Percentiles rank a stretch among this genome's conserved stretches.
These are phyloP conservation scores for Asterophora parasitica DNA, from an alignment of 768 basidiomycete genomes.

Conservation along the genomic window DNA sequence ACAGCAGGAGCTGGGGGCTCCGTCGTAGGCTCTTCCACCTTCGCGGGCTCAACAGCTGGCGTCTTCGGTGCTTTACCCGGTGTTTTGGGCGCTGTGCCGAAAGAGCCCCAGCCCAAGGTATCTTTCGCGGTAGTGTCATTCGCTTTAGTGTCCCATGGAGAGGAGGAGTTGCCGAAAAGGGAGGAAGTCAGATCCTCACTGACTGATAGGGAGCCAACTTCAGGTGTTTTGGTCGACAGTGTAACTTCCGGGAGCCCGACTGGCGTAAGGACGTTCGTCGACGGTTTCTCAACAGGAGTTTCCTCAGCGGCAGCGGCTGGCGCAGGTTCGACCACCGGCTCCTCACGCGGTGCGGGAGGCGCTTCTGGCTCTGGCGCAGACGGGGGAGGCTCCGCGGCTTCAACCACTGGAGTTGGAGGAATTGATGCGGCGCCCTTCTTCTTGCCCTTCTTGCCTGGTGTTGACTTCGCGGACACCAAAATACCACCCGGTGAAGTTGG, in stretches of 20 bases:
- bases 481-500: slow-evolving; percentile 2
- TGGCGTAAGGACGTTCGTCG: slow-evolving; percentile 12
- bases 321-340: slow-evolving; percentile 23
- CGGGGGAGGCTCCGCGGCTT: slow-evolving; percentile 5
- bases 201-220: neutral
- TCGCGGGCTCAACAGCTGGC: slow-evolving; percentile 4
- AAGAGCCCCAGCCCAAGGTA: slow-evolving; percentile 8
- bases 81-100: slow-evolving; percentile 9
- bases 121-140: neutral
- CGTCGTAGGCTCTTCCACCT: slow-evolving; percentile 6
- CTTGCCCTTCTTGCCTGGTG: slow-evolving; percentile 10
- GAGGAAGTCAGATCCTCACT: slow-evolving; percentile 12
- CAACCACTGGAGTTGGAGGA: slow-evolving; percentile 11
- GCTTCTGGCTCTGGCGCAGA: slow-evolving; percentile 4
- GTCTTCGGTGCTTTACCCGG: slow-evolving; percentile 11
- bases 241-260: slow-evolving; percentile 16
- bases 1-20: neutral
- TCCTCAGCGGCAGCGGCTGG: neutral
- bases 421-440: slow-evolving; percentile 10
- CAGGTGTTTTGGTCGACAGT: slow-evolving; percentile 12
- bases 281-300: slow-evolving; percentile 5
- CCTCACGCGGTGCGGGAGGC: slow-evolving; percentile 3
- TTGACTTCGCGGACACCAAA: slow-evolving; percentile 4
- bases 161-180: slow-evolving; percentile 8
- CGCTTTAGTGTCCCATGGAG: slow-evolving; percentile 4